phyloP scores from a whole-genome alignment of 306 rosid species.

The peach (Prunus persica) region DNA sequence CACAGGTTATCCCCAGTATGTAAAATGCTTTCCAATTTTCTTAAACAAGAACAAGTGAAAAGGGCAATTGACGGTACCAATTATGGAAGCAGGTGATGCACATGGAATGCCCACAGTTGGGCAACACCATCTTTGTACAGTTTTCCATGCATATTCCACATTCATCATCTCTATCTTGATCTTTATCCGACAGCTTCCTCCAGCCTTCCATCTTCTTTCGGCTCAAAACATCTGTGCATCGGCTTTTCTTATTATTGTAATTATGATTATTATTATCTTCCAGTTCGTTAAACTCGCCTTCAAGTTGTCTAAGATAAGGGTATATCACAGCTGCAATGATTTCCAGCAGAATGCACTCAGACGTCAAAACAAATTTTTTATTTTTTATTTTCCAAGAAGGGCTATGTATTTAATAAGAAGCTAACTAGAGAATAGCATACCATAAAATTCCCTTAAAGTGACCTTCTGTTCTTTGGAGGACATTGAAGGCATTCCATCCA shows the following conservation, averaged over 20 bases:
- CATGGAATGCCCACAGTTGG: conserved; percentile 72
- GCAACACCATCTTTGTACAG: conserved; percentile 55
- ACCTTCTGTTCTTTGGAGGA: conserved; percentile 66
- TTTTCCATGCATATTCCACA: conserved; percentile 85
- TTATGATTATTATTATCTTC: conserved; percentile 12
- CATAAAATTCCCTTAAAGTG: conserved; percentile 62
- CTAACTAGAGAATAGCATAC: conserved; percentile 28
- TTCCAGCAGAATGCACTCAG: conserved; percentile 8
- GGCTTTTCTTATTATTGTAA: conserved; percentile 21
- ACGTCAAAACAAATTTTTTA: not conserved
- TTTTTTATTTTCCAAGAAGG: not conserved
- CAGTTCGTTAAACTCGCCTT: conserved; percentile 42
- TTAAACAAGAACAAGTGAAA: not conserved
- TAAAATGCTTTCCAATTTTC: not conserved
- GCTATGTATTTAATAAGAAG: not conserved
- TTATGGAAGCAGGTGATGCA: conserved; percentile 72
- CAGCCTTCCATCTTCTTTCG: conserved; percentile 33
- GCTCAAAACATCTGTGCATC: conserved; percentile 19
- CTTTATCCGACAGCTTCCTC: conserved; percentile 23
- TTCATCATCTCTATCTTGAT: conserved; percentile 53
- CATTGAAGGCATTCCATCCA: conserved; percentile 58
- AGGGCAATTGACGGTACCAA: conserved; percentile 41
- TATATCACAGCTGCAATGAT: conserved; percentile 62
- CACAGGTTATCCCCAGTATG: not conserved
- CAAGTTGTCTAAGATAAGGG: conserved; percentile 68